Conservation (phyloP, 2,329 filamentous ascomycete species). For the Falciphora oryzae region DNA sequence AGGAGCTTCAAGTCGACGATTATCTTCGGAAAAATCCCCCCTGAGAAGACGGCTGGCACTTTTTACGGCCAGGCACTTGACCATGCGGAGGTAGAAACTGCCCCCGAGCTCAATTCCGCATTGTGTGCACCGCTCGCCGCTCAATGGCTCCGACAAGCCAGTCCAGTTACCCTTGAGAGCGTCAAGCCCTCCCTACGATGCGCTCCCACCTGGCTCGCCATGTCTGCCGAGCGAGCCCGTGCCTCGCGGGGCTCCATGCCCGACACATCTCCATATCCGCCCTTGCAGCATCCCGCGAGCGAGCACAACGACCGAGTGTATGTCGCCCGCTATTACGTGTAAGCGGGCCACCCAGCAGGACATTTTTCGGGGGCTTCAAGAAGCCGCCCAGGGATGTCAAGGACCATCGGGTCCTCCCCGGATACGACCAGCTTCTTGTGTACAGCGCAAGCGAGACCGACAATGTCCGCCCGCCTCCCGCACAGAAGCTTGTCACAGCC, state of each 20-base stretch:
- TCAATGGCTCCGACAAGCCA: conserved; percentile 8
- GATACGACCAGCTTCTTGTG: conserved; percentile 65
- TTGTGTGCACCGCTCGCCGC: background rate
- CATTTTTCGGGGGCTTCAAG: conserved; percentile 57
- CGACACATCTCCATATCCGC: conserved; percentile 12
- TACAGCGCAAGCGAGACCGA: conserved; percentile 58
- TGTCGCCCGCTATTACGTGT: background rate
- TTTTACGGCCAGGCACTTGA: background rate
- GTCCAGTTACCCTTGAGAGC: background rate
- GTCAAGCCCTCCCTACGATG: conserved; percentile 33
- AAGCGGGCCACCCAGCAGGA: conserved; percentile 33
- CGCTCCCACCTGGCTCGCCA: conserved; percentile 54
- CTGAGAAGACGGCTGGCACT: background rate
- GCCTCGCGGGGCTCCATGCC: conserved; percentile 26
- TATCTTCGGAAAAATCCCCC: background rate
- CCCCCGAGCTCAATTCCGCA: background rate
- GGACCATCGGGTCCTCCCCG: conserved; percentile 60
- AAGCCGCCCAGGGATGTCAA: conserved; percentile 55
- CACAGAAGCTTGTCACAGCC: conserved; percentile 57
- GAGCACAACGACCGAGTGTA: background rate
- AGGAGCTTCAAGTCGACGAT: background rate
- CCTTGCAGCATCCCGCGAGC: conserved; percentile 10
- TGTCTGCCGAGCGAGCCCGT: conserved; percentile 50
- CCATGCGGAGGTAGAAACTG: background rate
- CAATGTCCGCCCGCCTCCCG: conserved; percentile 57